Percentiles rank a stretch among this genome's conserved stretches.
Conservation (phyloP, 148 eudicot species). For the Heliamphora exappendiculata region DNA sequence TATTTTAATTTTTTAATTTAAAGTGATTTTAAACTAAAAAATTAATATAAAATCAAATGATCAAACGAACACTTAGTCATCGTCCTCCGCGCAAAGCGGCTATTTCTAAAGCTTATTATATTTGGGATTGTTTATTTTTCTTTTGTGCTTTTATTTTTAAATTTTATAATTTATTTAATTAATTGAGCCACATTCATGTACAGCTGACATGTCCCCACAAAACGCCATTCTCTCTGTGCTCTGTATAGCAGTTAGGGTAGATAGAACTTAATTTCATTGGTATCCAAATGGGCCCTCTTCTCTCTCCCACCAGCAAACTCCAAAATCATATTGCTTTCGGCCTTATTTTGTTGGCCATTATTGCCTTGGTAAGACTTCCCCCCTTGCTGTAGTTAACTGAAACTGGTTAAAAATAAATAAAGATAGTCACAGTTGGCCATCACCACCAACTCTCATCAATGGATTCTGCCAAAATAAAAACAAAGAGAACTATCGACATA, state of each 20-base stretch:
- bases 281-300: not conserved
- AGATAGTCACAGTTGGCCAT: not conserved
- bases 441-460: not conserved
- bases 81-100: no score
- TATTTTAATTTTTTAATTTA: no score
- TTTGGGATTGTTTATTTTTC: not conserved
- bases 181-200: slow-evolving; percentile 8
- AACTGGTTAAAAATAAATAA: not conserved
- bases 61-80: no score
- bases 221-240: not conserved
- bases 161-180: not conserved
- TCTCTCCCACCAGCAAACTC: not conserved
- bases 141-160: not conserved
- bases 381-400: not conserved
- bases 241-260: not conserved
- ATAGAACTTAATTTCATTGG: not conserved
- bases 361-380: not conserved
- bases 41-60: no score
- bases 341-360: not conserved
- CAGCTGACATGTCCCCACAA: slow-evolving; percentile 15
- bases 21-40: no score
- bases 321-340: not conserved
- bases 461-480: not conserved
- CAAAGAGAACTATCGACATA: not conserved
- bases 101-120: no score